phyloP scores from a whole-genome alignment of 192 early-diverging fungal species.

The Chytriomyces hyalinus region DNA sequence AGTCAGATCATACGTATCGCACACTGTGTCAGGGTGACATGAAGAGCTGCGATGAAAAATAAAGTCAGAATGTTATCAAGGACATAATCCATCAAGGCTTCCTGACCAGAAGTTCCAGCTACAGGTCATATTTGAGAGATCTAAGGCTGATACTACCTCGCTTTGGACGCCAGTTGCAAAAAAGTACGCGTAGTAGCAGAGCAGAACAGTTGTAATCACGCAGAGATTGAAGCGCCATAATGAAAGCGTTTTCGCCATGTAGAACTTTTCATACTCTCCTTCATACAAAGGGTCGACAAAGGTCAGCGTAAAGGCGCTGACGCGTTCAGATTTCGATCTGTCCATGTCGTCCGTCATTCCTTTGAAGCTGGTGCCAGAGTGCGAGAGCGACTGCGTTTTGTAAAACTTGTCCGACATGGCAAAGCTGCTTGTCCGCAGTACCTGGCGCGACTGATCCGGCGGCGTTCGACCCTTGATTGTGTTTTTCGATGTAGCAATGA shows the following conservation, averaged over 20 bases:
- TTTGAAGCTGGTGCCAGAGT: constrained; percentile 5
- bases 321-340: neutral
- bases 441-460: constrained; percentile 13
- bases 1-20: constrained; percentile 37
- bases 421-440: constrained; percentile 11
- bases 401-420: constrained; percentile 21
- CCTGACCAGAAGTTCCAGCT: too few species aligned
- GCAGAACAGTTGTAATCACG: constrained; percentile 5
- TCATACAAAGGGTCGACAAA: constrained; percentile 10
- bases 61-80: constrained; percentile 6
- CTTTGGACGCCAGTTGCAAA: constrained; percentile 14
- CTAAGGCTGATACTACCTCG: neutral
- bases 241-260: neutral
- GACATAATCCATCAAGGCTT: neutral
- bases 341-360: constrained; percentile 22
- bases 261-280: constrained; percentile 1
- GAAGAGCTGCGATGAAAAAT: constrained; percentile 25
- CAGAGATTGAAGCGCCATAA: constrained; percentile 15
- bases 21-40: constrained; percentile 45
- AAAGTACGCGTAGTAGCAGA: constrained; percentile 11
- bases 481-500: constrained; percentile 9
- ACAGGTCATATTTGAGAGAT: too few species aligned
- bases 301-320: constrained; percentile 8
- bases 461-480: constrained; percentile 16
- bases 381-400: constrained; percentile 17